phyloP scores from a whole-genome alignment of 1,284 basidiomycete genomes.

The Ceratobasidium sp. region DNA sequence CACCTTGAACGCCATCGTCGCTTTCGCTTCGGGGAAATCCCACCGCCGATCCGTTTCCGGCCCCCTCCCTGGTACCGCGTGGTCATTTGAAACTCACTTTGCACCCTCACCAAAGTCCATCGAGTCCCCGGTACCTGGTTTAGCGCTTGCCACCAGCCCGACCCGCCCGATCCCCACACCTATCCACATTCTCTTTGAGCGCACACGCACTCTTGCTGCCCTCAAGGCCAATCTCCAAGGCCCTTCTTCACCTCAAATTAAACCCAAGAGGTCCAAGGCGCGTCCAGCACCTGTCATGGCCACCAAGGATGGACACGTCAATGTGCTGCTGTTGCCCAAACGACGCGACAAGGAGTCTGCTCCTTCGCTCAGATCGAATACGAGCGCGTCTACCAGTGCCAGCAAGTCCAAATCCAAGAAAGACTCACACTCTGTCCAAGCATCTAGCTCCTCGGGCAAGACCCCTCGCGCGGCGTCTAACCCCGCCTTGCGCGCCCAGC shows the following conservation, averaged over 20 bases:
- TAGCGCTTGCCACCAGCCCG: background rate
- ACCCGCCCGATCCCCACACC: background rate
- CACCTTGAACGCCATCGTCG: constrained; percentile 5
- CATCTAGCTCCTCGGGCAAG: constrained; percentile 13
- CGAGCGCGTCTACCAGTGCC: constrained; percentile 29
- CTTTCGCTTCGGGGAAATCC: constrained; percentile 31
- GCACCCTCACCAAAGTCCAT: constrained; percentile 2
- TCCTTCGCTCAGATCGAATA: constrained; percentile 24
- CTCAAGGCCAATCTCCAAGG: constrained; percentile 20
- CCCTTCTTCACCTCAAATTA: background rate
- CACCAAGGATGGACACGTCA: constrained; percentile 39
- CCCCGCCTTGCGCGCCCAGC: constrained; percentile 30
- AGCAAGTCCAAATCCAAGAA: constrained; percentile 44
- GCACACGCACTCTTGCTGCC: constrained; percentile 25
- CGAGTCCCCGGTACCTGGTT: background rate
- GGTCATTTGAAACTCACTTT: constrained; percentile 42
- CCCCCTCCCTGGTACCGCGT: constrained; percentile 21
- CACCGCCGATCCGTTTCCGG: constrained; percentile 40
- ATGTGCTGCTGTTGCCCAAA: constrained; percentile 38
- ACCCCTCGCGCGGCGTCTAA: constrained; percentile 7
- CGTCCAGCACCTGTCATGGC: constrained; percentile 39
- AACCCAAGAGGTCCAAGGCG: constrained; percentile 28
- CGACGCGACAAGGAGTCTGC: constrained; percentile 26
- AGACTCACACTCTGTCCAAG: constrained; percentile 13
- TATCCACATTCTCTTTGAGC: constrained; percentile 31